A percentile compares a stretch with the other conserved stretches of the same genome.
These are phyloP conservation scores for Wickerhamomyces rabaulensis DNA, from an alignment of 805 yeast species.

Conservation along the genomic window DNA sequence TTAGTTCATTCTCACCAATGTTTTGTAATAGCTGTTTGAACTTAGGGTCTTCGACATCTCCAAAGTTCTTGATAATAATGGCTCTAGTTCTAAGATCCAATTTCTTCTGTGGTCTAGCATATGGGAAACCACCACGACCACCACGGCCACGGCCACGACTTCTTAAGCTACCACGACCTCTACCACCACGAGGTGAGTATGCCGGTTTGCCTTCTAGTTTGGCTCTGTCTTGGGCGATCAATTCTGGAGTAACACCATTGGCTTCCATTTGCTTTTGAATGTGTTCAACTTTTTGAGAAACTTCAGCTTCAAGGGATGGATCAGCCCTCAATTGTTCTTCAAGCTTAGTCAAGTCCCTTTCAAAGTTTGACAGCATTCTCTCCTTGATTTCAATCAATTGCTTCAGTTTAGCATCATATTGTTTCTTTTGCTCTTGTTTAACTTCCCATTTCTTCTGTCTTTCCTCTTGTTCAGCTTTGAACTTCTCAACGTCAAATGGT, in stretches of 20 bases:
- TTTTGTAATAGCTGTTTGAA: slow-evolving; percentile 12
- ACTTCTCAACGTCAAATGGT: slow-evolving; percentile 32
- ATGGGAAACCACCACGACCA: slow-evolving; percentile 18
- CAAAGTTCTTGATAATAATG: slow-evolving; percentile 13
- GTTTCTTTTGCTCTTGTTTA: slow-evolving; percentile 29
- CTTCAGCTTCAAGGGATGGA: slow-evolving; percentile 14
- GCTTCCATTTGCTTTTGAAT: slow-evolving; percentile 16
- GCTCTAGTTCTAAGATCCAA: slow-evolving; percentile 23
- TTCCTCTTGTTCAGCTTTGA: slow-evolving; percentile 31
- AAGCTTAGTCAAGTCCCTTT: slow-evolving; percentile 19
- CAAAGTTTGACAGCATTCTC: slow-evolving; percentile 30
- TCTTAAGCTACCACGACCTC: slow-evolving; percentile 5
- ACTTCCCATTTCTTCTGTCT: slow-evolving; percentile 38
- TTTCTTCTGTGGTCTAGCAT: slow-evolving; percentile 13
- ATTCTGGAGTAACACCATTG: slow-evolving; percentile 18
- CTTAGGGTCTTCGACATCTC: slow-evolving; percentile 11
- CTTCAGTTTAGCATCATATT: slow-evolving; percentile 27
- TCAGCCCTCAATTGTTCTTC: slow-evolving; percentile 11
- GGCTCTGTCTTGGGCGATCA: slow-evolving; percentile 17
- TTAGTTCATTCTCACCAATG: slow-evolving; percentile 12
- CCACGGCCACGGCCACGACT: slow-evolving; percentile 12
- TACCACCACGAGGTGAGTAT: slow-evolving; percentile 2
- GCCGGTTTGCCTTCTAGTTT: slow-evolving; percentile 11
- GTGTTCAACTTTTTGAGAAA: slow-evolving; percentile 7
- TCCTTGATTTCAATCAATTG: slow-evolving; percentile 30